Conservation (phyloP, 2,329 filamentous ascomycete genomes). For the Alternaria gaisen region DNA sequence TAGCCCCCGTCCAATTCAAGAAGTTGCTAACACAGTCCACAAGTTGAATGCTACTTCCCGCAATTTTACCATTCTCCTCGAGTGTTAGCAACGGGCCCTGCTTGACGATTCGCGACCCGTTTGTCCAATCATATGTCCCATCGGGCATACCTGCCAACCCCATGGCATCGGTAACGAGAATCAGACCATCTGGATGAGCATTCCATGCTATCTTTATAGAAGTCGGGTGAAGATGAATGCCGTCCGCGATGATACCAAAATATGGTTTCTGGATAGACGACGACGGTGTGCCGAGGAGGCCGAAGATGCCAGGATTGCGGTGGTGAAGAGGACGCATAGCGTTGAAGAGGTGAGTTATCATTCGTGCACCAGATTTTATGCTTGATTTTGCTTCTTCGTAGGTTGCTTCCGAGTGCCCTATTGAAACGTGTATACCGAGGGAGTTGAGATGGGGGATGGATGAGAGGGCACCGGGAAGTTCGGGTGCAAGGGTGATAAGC, state of each 20-base stretch:
- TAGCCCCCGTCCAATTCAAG: slow-evolving; percentile 74
- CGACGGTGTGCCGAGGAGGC: slow-evolving; percentile 70
- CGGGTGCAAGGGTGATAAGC: slow-evolving; percentile 87
- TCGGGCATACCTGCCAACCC: slow-evolving; percentile 84
- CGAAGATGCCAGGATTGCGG: slow-evolving; percentile 90
- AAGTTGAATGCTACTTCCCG: slow-evolving; percentile 71
- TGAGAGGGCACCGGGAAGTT: slow-evolving; percentile 74
- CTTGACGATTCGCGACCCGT: slow-evolving; percentile 73
- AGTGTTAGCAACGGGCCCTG: slow-evolving; percentile 76
- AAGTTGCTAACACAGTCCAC: slow-evolving; percentile 86
- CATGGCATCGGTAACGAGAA: slow-evolving; percentile 94
- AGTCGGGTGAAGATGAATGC: slow-evolving; percentile 87
- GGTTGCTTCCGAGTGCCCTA: slow-evolving; percentile 87
- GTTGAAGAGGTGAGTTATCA: slow-evolving; percentile 95
- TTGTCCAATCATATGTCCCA: slow-evolving; percentile 86
- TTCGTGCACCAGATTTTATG: slow-evolving; percentile 77
- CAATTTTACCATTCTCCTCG: slow-evolving; percentile 72
- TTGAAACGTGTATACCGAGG: slow-evolving; percentile 76
- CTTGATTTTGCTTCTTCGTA: slow-evolving; percentile 81
- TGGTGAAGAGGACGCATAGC: slow-evolving; percentile 92
- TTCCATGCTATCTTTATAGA: slow-evolving; percentile 90
- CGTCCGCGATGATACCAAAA: slow-evolving; percentile 90
- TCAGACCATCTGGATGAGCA: slow-evolving; percentile 82
- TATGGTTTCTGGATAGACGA: slow-evolving; percentile 66
- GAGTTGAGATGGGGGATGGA: slow-evolving; percentile 71